A percentile compares a stretch with the other conserved stretches of the same genome.
phyloP scores from a whole-genome alignment of 176 grass and related monocot species.

The Carex kokanica region DNA sequence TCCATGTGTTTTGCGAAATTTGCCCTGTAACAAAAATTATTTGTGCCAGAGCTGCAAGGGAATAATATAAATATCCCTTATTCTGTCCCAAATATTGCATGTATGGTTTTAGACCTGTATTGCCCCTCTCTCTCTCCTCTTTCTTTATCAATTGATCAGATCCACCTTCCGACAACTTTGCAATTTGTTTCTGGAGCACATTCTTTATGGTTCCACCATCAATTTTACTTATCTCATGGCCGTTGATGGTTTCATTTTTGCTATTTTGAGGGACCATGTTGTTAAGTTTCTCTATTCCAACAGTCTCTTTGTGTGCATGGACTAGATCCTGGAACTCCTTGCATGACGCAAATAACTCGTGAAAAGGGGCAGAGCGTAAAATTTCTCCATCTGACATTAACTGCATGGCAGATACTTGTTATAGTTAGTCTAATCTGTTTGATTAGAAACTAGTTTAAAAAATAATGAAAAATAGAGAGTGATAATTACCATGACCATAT shows the following conservation, averaged over 20 bases:
- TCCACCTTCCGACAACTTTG: conserved; percentile 21
- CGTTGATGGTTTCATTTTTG: conserved; percentile 25
- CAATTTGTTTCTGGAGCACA: conserved; percentile 27
- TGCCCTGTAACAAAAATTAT: conserved; percentile 64
- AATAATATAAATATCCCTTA: conserved; percentile 70
- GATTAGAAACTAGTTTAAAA: conserved; percentile 10
- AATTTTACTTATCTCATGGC: conserved; percentile 34
- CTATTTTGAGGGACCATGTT: conserved; percentile 17
- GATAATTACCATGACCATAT: conserved; percentile 58
- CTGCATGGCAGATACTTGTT: conserved; percentile 34
- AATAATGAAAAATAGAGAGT: background rate
- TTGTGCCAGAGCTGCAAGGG: conserved; percentile 40
- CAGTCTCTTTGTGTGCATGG: conserved; percentile 66
- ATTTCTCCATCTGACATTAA: conserved; percentile 80
- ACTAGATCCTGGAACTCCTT: conserved; percentile 85
- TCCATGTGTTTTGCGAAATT: conserved; percentile 95
- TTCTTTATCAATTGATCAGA: conserved; percentile 72
- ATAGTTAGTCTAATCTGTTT: background rate
- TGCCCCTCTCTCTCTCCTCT: conserved; percentile 84
- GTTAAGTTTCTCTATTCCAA: conserved; percentile 41
- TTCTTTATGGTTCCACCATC: background rate
- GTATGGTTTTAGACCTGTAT: conserved; percentile 76
- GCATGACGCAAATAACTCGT: conserved; percentile 47
- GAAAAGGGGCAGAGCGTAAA: conserved; percentile 52
- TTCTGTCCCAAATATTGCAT: conserved; percentile 67